Evolutionary conservation across 164 flowering plant species (phyloP).

Genomic region (Piper betle): DNA sequence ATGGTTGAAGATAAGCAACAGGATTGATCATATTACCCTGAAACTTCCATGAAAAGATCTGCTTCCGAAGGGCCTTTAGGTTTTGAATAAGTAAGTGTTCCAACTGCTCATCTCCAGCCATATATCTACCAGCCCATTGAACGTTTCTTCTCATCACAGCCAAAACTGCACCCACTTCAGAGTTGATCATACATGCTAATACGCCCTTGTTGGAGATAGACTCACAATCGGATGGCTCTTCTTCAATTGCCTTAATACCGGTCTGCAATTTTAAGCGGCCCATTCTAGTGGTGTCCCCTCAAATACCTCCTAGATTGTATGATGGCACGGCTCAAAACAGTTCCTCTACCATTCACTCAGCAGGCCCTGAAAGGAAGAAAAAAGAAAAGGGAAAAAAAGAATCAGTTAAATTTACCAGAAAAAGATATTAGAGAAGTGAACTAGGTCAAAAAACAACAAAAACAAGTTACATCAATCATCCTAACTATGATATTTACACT

Average conservation of each 20-base stretch:
- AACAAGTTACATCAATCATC: too few relatives aligned
- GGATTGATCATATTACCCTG: slow-evolving; percentile 21
- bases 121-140: slow-evolving; percentile 26
- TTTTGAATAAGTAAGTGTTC: slow-evolving; percentile 26
- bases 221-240: slow-evolving; percentile 17
- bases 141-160: slow-evolving; percentile 33
- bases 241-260: slow-evolving; percentile 19
- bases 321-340: too few relatives aligned
- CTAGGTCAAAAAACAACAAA: too few relatives aligned
- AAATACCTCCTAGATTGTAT: neutral
- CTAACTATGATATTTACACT: too few relatives aligned
- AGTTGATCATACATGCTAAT: slow-evolving; percentile 25
- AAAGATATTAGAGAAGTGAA: too few relatives aligned
- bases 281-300: slow-evolving; percentile 5
- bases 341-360: too few relatives aligned
- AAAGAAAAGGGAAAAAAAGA: too few relatives aligned
- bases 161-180: slow-evolving; percentile 29
- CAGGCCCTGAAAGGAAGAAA: too few relatives aligned
- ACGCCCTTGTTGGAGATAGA: slow-evolving; percentile 13
- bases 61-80: slow-evolving; percentile 18
- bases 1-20: slow-evolving; percentile 28
- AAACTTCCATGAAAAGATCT: slow-evolving; percentile 21
- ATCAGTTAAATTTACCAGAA: too few relatives aligned
- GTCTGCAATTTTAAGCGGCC: slow-evolving; percentile 21
- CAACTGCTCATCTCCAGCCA: slow-evolving; percentile 24